Evolutionary conservation across 306 rosid species (phyloP), one percentile per base, ranked within the genome.

Genomic region (Cicer arietinum): DNA sequence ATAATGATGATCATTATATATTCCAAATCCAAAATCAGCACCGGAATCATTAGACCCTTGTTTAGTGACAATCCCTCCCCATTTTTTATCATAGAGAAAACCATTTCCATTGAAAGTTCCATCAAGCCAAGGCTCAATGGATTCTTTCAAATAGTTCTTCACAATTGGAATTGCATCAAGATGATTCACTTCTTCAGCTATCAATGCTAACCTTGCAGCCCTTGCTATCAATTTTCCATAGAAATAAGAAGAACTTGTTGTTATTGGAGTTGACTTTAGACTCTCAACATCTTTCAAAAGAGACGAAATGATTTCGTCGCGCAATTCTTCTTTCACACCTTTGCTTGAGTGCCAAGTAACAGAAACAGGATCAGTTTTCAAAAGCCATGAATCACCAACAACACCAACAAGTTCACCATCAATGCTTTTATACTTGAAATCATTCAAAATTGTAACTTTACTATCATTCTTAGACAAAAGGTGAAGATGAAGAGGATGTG

Each of bases 351-450:
- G 89, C 98, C 98, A 94, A 11, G 92, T 90, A 10, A 90, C 65
- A 6, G 85, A 85, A 68, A 91, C 81, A 12, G 88, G 89, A 41
- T 89, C 86, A 1, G 89, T 61, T 79, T 86, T 75, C 79, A 94
- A 61, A 9, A 58, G 40, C 98, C 97, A 94, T 46, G 91, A 85
- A 73, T 85, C 78, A 4, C 98, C 98, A 39, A 94, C 89, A 69
- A 91, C 83, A 10, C 98, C 97, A 66, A 91, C 90, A 54, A 94
- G 94, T 1, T 90, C 96, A 8, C 98, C 98, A 80, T 94, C 98
- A 59, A 94, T 89, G 77, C 98, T 90, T 46, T 6, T 90, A 37
- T 84, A 90, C 85, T 81, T 94, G 1, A 91, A 87, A 46, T 85
- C 85, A 71, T 78, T 77, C 39, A 94, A 74, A 81, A 91, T 67